Base-by-base conservation (phyloP, 352 stramenopile genomes). In the Pythium rhizo-oryzae region DNA sequence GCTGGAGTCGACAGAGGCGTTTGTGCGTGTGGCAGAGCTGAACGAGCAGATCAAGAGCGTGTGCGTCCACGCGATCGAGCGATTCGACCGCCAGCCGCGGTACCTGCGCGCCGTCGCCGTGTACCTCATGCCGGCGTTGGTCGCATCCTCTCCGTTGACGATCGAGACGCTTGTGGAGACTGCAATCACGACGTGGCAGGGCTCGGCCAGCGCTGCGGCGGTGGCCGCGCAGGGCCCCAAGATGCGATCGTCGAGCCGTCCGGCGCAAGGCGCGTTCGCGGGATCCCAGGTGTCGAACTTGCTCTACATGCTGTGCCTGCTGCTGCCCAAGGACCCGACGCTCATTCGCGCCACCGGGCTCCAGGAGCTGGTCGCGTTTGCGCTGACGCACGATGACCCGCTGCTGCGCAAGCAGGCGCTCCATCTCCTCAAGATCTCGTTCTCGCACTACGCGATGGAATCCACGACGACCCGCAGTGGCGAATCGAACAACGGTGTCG, bases 401-500 rank as follows among this genome's bases (percentile, higher is more conserved):
- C 55, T 92, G 44, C 53, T 92, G 13, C 79, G 86, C 23, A 94
- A 94, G 59, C 85, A 92, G 28, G 82, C 76, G 21, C 65, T 94
- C 25, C 81, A 89, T 52, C 56, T 92, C 61, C 75, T 94, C 24
- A 89, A 90, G 60, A 69, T 85, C 15, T 76, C 82, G 0, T 89
- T 94, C 51, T 81, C 80, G 2, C 68, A 87, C 75, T 88, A 80
- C 46, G 62, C 69, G 5, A 19, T 81, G 59, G 24, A 57, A 30
- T 52, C 18, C 11, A 69, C 77, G 18, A 28, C 50, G 4, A 56
- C 64, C 1, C 19, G 21, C 25, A 62, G 5, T 21, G 52, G 65
- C 28, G 61, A 51, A 4, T n/a, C 33, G 3, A 61, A 70, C 1
- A 68, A n/a, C 28, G 44, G 11, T 39, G 25, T 41, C 5, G 24